These are phyloP conservation scores for Euphorbia tirucalli DNA, from an alignment of 345 rosid species.

Conservation along the genomic window DNA sequence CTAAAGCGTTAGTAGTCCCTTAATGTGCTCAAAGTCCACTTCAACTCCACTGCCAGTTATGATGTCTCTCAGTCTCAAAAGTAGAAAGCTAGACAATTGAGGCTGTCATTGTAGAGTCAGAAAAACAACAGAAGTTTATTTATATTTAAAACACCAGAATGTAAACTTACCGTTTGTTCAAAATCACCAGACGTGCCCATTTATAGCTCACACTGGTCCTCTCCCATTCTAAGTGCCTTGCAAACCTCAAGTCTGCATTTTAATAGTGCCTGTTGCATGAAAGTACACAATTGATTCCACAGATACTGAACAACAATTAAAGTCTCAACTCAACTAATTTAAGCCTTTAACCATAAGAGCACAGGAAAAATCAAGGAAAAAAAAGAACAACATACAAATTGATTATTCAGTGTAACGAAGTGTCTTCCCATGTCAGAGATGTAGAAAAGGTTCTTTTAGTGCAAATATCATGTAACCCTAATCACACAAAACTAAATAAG, in stretches of 20 bases:
- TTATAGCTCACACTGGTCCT: constrained; percentile 76
- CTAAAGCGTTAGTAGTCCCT: too few species aligned
- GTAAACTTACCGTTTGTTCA: constrained; percentile 85
- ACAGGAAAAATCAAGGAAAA: not conserved
- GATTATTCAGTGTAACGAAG: not conserved
- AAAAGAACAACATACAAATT: not conserved
- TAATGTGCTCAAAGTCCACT: too few species aligned
- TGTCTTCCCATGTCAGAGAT: not conserved
- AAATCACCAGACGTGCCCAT: constrained; percentile 98
- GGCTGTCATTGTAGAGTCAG: too few species aligned
- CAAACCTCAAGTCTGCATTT: constrained; percentile 75
- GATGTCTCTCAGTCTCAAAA: too few species aligned
- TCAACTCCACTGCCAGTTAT: too few species aligned
- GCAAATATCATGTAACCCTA: not conserved
- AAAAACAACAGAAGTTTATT: too few species aligned
- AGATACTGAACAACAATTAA: not conserved
- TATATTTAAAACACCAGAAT: too few species aligned
- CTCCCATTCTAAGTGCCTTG: constrained; percentile 69
- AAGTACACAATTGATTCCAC: not conserved
- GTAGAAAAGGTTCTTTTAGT: not conserved
- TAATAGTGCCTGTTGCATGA: constrained; percentile 48
- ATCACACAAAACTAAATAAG: not conserved
- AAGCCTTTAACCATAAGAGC: not conserved
- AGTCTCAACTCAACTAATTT: not conserved
- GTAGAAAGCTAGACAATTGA: too few species aligned